A percentile compares a stretch with the other conserved stretches of the same genome.
Evolutionary conservation across 2,329 filamentous ascomycete genomes (phyloP).

Genomic region (Colletotrichum sp.): DNA sequence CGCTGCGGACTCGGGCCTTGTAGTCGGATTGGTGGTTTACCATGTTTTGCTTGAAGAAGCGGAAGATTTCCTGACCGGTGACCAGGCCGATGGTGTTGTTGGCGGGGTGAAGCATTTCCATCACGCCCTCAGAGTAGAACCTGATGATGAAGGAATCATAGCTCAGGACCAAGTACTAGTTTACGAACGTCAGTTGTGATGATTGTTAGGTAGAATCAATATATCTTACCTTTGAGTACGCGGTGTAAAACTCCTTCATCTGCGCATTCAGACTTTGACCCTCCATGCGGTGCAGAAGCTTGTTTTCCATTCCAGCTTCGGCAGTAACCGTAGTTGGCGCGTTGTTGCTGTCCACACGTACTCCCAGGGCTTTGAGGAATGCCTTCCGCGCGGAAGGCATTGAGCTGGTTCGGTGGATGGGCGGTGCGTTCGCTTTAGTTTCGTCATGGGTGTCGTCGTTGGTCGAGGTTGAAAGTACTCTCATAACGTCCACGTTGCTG

Average conservation of each 20-base stretch:
- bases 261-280: conserved; percentile 27
- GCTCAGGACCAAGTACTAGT: conserved; percentile 26
- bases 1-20: conserved; percentile 25
- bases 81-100: conserved; percentile 25
- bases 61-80: conserved; percentile 28
- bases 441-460: neutral
- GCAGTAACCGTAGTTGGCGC: neutral
- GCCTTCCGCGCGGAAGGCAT: conserved; percentile 5
- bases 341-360: neutral
- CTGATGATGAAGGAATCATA: conserved; percentile 26
- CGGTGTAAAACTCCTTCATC: conserved; percentile 32
- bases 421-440: neutral
- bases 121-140: conserved; percentile 29
- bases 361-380: conserved; percentile 7
- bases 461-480: conserved; percentile 35
- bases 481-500: conserved; percentile 50
- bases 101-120: conserved; percentile 27
- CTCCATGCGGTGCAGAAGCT: conserved; percentile 28
- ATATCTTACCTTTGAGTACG: conserved; percentile 28
- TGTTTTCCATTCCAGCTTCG: conserved; percentile 28
- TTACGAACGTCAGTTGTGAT: neutral
- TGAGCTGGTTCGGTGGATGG: neutral
- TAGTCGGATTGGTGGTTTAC: conserved; percentile 26
- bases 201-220: accelerated
- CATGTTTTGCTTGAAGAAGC: conserved; percentile 30